Base-by-base conservation (phyloP, 2,329 filamentous ascomycete genomes). In the Colletotrichum magnum region DNA sequence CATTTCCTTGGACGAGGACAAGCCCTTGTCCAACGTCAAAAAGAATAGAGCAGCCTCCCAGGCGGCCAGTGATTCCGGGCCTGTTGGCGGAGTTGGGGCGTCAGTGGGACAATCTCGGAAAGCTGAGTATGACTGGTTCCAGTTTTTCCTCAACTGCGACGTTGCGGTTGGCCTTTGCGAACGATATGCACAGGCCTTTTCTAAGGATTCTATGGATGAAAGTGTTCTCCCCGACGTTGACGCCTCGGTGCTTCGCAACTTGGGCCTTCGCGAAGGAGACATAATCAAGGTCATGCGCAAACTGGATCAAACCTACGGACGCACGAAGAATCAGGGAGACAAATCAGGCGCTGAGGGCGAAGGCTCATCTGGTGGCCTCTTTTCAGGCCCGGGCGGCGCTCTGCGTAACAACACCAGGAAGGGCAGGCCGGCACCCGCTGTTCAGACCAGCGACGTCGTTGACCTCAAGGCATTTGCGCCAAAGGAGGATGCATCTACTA, bases 61-160 rank as follows among this genome's bases (percentile, higher is more conserved):
- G 7, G 52, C 52, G 3, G 39, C 45, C 28, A 82, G 80, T 63
- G 78, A 77, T 58, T 76, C 78, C 66, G 77, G 71, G 21, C 60
- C 71, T 39, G 9, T 72, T 28, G 72, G 64, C 56, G 41, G 68
- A 62, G 53, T 62, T 41, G 92, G 92, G 13, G 91, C 88, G n/a
- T 87, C 87, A 2, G 83, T 94, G 39, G 87, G 92, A 72, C 69
- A 66, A 45, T 79, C 82, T 24, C 84, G 87, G 76, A 92, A 91
- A 79, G 86, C 92, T 1, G 92, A 96, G 56, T 97, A 98, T 78
- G 96, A 99, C 79, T 99, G 96, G 96, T 99, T 99, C 77, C 94
- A 98, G 78, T 98, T 99, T 83, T 99, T 99, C 86, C 84, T 99
- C 48, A 90, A 91, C 72, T 97, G 94, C 78, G 95, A 97, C 54